phyloP scores from a whole-genome alignment of 495 filamentous ascomycete genomes.

The Chaetomidium leptoderma region DNA sequence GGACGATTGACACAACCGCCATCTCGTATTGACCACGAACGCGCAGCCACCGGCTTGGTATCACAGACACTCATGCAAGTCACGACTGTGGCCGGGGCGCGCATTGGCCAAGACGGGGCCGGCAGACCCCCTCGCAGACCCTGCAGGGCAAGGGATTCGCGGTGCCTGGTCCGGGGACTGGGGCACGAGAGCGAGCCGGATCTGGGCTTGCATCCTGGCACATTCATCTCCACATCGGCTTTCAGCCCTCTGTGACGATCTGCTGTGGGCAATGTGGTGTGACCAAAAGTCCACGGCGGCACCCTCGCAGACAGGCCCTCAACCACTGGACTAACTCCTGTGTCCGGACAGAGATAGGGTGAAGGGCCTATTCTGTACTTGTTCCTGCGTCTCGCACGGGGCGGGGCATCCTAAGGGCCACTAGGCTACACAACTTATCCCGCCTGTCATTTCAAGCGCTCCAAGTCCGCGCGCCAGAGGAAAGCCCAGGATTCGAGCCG shows the following conservation, averaged over 20 bases:
- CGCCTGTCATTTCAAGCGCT: background rate
- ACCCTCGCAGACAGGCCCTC: no score
- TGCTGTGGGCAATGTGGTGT: background rate
- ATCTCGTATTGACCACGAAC: slow-evolving; percentile 6
- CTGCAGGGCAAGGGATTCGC: background rate
- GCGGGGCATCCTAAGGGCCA: background rate
- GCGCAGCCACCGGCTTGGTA: slow-evolving; percentile 3
- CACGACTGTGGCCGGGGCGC: background rate
- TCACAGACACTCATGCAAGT: background rate
- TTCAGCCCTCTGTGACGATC: background rate
- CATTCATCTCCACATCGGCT: background rate
- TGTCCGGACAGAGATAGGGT: no score
- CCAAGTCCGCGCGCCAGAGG: background rate
- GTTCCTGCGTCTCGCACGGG: slow-evolving; percentile 3
- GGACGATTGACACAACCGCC: background rate
- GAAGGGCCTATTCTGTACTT: background rate
- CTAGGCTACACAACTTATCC: background rate
- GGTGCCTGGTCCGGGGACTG: slow-evolving; percentile 4
- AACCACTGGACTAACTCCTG: no score
- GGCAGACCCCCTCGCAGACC: background rate
- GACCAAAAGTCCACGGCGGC: no score
- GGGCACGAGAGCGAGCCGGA: slow-evolving; percentile 13
- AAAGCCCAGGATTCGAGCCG: background rate
- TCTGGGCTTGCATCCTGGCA: slow-evolving; percentile 12
- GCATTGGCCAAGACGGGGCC: slow-evolving; percentile 6